Conservation (phyloP, 129 eudicot genomes). For the Chrysanthemum lavandulifolium region DNA sequence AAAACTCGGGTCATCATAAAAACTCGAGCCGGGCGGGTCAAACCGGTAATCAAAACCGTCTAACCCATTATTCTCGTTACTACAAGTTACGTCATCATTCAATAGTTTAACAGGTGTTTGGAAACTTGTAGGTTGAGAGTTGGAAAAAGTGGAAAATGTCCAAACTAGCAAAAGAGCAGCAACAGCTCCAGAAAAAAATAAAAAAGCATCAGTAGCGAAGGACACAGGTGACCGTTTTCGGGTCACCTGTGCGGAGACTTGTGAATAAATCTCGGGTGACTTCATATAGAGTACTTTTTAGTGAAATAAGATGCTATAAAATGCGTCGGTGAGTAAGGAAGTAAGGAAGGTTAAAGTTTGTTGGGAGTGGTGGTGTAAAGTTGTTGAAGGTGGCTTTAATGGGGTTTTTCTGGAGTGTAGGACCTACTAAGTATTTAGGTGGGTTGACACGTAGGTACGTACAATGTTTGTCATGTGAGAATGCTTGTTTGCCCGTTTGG, state of each 20-base stretch:
- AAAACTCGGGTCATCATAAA: conserved; percentile 51
- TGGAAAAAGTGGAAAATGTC: conserved; percentile 49
- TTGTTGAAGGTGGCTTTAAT: conserved; percentile 28
- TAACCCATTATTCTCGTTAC: not conserved
- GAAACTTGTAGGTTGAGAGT: conserved; percentile 34
- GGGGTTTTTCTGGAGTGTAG: conserved; percentile 10
- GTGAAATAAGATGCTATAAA: not conserved
- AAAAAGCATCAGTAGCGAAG: conserved; percentile 34
- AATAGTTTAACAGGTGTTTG: not conserved
- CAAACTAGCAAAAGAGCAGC: conserved; percentile 52
- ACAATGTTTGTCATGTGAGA: conserved; percentile 24
- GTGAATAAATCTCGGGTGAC: conserved; percentile 41
- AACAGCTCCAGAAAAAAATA: conserved; percentile 43
- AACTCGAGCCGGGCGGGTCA: conserved; percentile 56
- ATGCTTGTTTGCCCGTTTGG: not conserved
- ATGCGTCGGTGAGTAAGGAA: conserved; percentile 27
- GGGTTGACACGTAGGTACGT: conserved; percentile 24
- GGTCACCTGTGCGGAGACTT: conserved; percentile 26
- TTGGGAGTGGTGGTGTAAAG: conserved; percentile 18
- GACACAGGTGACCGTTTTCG: conserved; percentile 30
- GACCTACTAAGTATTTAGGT: conserved; percentile 15
- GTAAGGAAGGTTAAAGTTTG: not conserved
- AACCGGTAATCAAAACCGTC: conserved; percentile 11
- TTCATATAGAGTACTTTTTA: conserved; percentile 29
- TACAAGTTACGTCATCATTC: not conserved